Evolutionary conservation across 768 basidiomycete genomes (phyloP).

Genomic region (Tricholoma matsutake): DNA sequence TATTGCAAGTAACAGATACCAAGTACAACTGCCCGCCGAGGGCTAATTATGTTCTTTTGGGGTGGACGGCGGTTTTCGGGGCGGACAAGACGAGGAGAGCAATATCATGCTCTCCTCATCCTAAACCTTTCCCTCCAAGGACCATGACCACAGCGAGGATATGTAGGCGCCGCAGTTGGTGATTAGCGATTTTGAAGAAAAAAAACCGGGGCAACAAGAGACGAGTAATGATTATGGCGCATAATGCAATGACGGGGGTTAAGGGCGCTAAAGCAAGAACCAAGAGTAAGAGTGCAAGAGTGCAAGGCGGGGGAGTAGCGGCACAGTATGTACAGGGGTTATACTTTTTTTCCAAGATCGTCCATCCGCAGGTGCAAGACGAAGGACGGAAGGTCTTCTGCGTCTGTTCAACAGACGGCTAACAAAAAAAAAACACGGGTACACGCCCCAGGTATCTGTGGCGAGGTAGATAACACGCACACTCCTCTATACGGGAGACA

Average conservation of each 20-base stretch:
- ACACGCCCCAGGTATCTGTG: too few species aligned
- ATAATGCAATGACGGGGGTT: neutral
- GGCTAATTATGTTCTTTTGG: neutral
- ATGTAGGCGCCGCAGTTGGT: neutral
- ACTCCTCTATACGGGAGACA: too few species aligned
- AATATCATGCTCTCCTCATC: neutral
- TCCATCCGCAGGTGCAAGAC: too few species aligned
- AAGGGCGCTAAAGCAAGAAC: neutral
- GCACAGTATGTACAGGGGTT: too few species aligned
- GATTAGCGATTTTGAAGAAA: neutral
- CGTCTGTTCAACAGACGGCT: neutral
- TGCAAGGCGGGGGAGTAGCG: neutral
- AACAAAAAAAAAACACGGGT: neutral
- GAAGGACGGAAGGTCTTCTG: neutral
- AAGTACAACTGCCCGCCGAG: neutral
- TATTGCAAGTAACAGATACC: neutral
- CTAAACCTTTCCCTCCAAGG: neutral
- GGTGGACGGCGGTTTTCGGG: neutral
- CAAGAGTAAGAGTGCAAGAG: neutral
- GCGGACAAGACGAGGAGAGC: neutral
- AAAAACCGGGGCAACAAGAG: neutral
- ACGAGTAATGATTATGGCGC: neutral
- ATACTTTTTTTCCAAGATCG: neutral
- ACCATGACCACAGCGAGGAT: neutral
- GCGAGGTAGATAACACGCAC: too few species aligned